phyloP scores from a whole-genome alignment of 768 basidiomycete genomes.

The Lentinus brumalis region DNA sequence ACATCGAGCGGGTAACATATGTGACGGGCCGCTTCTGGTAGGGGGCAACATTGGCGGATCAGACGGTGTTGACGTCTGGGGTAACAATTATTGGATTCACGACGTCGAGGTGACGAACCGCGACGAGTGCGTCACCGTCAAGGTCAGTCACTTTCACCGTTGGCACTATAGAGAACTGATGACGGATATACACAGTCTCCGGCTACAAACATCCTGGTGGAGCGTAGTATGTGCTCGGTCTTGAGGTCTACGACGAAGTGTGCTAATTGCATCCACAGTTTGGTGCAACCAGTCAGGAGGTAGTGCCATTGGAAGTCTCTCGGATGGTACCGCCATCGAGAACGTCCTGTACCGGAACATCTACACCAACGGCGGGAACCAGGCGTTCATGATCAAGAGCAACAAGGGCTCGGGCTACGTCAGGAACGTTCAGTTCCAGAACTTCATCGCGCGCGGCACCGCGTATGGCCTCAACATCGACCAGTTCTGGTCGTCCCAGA shows the following conservation, averaged over 20 bases:
- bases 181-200: constrained; percentile 10
- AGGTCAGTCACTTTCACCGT: constrained; percentile 6
- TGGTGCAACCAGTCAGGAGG: constrained; percentile 37
- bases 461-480: constrained; percentile 33
- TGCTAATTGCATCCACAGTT: constrained; percentile 8
- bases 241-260: background rate
- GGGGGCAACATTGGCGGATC: constrained; percentile 30
- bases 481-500: constrained; percentile 30
- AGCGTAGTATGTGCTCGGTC: constrained; percentile 22
- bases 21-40: background rate
- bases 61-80: constrained; percentile 34
- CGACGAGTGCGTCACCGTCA: constrained; percentile 37
- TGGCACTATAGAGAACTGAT: background rate
- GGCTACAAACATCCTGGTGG: constrained; percentile 31
- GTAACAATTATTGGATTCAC: constrained; percentile 35
- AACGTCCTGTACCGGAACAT: constrained; percentile 31
- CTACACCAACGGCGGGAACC: constrained; percentile 34
- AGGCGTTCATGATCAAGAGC: constrained; percentile 35
- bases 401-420: constrained; percentile 29
- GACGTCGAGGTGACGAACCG: constrained; percentile 36
- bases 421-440: constrained; percentile 31
- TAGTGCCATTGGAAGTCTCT: constrained; percentile 32
- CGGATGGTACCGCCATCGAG: constrained; percentile 28
- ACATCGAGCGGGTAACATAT: too few relatives aligned
- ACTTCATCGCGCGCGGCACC: constrained; percentile 30